Evolutionary conservation across 441 rosid genomes (phyloP), one percentile per base, ranked within the genome.

Genomic region (Corymbia calophylla): DNA sequence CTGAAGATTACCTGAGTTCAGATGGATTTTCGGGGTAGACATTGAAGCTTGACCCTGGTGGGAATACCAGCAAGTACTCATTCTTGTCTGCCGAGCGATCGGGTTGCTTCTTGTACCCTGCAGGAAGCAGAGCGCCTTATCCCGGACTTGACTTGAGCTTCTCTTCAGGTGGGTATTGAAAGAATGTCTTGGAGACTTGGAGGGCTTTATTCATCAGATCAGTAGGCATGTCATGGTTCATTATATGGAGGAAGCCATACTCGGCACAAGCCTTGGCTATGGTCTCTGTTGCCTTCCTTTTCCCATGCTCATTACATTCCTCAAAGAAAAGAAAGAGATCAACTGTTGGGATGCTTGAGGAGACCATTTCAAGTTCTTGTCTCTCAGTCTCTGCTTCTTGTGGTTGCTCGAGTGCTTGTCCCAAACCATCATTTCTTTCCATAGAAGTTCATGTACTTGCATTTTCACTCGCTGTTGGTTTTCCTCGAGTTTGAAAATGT

Each of bases 171-270:
- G 93, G 87, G 60, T 81, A 89, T 3, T 89, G 87, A 18, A 94
- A 94, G 88, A 93, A 93, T 31, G 89, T 29, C 92, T 85, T 91
- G 82, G 94, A 94, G 18, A 94, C 89, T n/a, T 92, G 87, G 3
- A 94, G 89, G 51, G 95, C 94, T 87, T 80, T 87, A 70, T 58
- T 47, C 91, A 94, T 90, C 90, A 93, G 87, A 9, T 55, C 88
- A 18, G 68, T 53, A 7, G 95, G 90, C 18, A 94, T 89, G 11
- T 96, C 95, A 66, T 93, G 95, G 90, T 93, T 94, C 54, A 87
- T 92, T 29, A 94, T 90, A 68, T 95, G 94, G 92, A 95, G 93
- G 91, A 94, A 94, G 27, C 97, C 95, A 86, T 86, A 90, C 23
- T 92, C 91, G 10, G 92, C 87, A 84, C 95, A 93, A 31, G 95